Evolutionary conservation across 805 yeast species (phyloP).

Genomic region (Wickerhamomyces mucosus): DNA sequence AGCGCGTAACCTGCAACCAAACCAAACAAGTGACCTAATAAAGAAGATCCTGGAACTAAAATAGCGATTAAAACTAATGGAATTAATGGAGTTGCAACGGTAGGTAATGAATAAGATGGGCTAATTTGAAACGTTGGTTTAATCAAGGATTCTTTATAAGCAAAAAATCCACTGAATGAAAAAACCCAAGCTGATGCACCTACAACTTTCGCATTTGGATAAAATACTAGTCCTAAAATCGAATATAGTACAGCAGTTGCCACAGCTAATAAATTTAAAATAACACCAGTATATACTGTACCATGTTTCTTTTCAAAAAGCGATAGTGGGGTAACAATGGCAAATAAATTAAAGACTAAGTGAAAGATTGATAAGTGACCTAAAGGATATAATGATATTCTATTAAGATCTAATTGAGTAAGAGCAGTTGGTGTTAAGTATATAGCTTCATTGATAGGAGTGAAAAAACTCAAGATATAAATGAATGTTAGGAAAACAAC

Average conservation of each 20-base stretch:
- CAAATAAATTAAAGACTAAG: constrained; percentile 46
- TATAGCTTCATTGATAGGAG: constrained; percentile 28
- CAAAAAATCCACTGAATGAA: constrained; percentile 51
- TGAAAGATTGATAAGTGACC: constrained; percentile 58
- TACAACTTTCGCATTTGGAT: constrained; percentile 42
- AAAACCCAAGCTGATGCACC: constrained; percentile 73
- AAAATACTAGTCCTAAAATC: constrained; percentile 28
- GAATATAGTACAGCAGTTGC: constrained; percentile 38
- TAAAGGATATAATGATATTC: constrained; percentile 57
- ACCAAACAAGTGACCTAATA: constrained; percentile 68
- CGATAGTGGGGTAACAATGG: constrained; percentile 50
- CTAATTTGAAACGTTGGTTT: constrained; percentile 32
- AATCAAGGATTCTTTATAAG: constrained; percentile 34
- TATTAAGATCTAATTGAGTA: constrained; percentile 29
- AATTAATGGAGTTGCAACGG: constrained; percentile 47
- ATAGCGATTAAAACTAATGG: constrained; percentile 39
- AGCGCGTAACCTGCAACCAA: constrained; percentile 56
- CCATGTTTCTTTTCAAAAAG: constrained; percentile 68
- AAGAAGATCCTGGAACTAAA: constrained; percentile 56
- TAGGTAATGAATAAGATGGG: constrained; percentile 41
- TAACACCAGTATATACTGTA: constrained; percentile 77
- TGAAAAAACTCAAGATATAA: constrained; percentile 25
- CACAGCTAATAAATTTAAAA: constrained; percentile 63
- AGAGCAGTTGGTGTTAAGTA: constrained; percentile 49
- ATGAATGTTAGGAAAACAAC: constrained; percentile 42